Conservation (phyloP, 1,139 yeast genomes). For the Wickerhamiella infanticola region DNA sequence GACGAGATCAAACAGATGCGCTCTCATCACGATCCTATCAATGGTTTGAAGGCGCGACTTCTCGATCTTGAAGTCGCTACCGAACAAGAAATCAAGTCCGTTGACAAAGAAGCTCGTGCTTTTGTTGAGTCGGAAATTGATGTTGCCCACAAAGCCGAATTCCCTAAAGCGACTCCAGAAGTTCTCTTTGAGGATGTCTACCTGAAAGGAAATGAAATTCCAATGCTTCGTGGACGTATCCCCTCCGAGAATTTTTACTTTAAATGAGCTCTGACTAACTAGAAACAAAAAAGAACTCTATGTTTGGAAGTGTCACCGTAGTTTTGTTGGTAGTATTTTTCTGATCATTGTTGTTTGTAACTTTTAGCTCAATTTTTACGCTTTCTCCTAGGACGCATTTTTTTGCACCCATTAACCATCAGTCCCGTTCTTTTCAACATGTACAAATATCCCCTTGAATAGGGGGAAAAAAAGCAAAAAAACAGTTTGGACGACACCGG, state of each 20-base stretch:
- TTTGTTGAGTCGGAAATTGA: conserved; percentile 90
- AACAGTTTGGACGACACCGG: conserved; percentile 16
- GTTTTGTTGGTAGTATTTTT: too few relatives aligned
- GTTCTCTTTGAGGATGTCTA: conserved; percentile 93
- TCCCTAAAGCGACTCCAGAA: conserved; percentile 92
- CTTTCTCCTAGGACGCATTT: too few relatives aligned
- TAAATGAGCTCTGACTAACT: not conserved
- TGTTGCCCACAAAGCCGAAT: conserved; percentile 83
- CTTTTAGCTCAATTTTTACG: too few relatives aligned
- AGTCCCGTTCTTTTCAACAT: too few relatives aligned
- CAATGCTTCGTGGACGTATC: conserved; percentile 90
- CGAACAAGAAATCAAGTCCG: conserved; percentile 1
- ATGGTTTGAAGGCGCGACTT: conserved; percentile 80
- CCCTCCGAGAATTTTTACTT: conserved; percentile 48
- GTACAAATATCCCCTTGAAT: too few relatives aligned
- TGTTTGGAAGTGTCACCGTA: too few relatives aligned
- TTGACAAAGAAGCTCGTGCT: conserved; percentile 46
- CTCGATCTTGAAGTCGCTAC: conserved; percentile 44
- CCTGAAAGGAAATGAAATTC: conserved; percentile 86
- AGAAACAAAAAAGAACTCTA: too few relatives aligned
- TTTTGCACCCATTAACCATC: too few relatives aligned
- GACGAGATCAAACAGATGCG: conserved; percentile 99
- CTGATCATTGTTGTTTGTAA: too few relatives aligned
- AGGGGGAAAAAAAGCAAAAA: not conserved
- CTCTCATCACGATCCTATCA: conserved; percentile 94